These are phyloP conservation scores for Hypoxylon fuscum DNA, from an alignment of 495 filamentous ascomycete genomes.

Conservation along the genomic window DNA sequence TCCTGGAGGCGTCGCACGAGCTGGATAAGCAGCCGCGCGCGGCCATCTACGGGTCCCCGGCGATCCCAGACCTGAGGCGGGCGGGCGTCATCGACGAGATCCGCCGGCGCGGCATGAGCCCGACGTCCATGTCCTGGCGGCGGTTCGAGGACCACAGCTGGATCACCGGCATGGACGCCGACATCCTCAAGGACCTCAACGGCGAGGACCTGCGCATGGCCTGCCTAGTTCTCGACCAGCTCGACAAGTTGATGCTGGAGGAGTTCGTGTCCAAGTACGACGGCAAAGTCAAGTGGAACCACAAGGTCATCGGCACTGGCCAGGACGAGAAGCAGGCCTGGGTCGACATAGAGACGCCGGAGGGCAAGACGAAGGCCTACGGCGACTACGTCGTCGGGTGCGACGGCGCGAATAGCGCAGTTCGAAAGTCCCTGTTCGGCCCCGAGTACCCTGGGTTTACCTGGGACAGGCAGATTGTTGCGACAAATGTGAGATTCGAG, in stretches of 20 bases:
- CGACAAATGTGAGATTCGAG: slow-evolving; percentile 67
- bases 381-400: slow-evolving; percentile 68
- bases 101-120: slow-evolving; percentile 55
- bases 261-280: slow-evolving; percentile 55
- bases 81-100: slow-evolving; percentile 67
- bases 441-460: slow-evolving; percentile 68
- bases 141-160: slow-evolving; percentile 47
- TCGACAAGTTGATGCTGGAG: slow-evolving; percentile 56
- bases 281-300: slow-evolving; percentile 57
- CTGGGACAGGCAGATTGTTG: slow-evolving; percentile 66
- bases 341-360: slow-evolving; percentile 59
- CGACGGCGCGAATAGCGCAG: slow-evolving; percentile 66
- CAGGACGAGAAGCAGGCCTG: slow-evolving; percentile 60
- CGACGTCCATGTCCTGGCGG: slow-evolving; percentile 63
- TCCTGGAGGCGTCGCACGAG: slow-evolving; percentile 59
- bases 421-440: slow-evolving; percentile 65
- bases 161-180: slow-evolving; percentile 46
- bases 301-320: slow-evolving; percentile 58
- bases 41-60: slow-evolving; percentile 62
- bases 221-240: slow-evolving; percentile 48
- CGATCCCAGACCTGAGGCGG: slow-evolving; percentile 62
- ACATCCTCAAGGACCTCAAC: slow-evolving; percentile 42
- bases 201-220: slow-evolving; percentile 51
- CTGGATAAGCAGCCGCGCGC: slow-evolving; percentile 65
- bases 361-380: slow-evolving; percentile 51